phyloP scores from a whole-genome alignment of 2,329 filamentous ascomycete genomes.

The Sclerotinia trifoliorum region DNA sequence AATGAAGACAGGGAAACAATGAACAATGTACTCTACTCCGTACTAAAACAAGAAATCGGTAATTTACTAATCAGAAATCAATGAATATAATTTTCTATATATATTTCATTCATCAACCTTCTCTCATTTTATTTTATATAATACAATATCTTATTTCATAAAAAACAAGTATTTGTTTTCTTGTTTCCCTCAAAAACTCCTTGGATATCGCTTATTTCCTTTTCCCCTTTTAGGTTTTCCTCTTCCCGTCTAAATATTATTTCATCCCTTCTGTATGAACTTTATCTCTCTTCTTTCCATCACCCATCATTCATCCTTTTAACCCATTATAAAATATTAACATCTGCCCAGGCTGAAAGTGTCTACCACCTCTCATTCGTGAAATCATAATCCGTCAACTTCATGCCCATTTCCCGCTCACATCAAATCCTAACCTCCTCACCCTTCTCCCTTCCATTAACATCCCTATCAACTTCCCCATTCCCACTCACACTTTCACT shows the following conservation, averaged over 20 bases:
- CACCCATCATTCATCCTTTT: not conserved
- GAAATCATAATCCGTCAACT: not conserved
- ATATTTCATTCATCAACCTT: too few relatives aligned
- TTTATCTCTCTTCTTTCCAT: not conserved
- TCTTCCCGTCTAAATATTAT: not conserved
- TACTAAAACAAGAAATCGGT: too few relatives aligned
- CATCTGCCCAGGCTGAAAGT: not conserved
- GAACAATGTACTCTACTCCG: too few relatives aligned
- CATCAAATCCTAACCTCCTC: not conserved
- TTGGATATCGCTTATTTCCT: not conserved
- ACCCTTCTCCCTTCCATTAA: not conserved
- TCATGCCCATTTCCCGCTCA: too few relatives aligned
- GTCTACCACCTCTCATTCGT: not conserved
- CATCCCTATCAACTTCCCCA: conserved; percentile 29
- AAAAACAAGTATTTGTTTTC: too few relatives aligned
- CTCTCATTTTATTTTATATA: too few relatives aligned
- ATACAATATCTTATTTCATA: too few relatives aligned
- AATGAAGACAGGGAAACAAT: too few relatives aligned
- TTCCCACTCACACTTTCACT: not conserved
- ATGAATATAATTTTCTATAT: too few relatives aligned
- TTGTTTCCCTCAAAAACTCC: not conserved
- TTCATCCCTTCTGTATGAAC: not conserved
- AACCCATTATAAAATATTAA: not conserved
- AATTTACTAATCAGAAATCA: too few relatives aligned
- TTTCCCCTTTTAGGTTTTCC: not conserved